These are phyloP conservation scores for Podospora fimiseda DNA, from an alignment of 495 filamentous ascomycete genomes.

Conservation along the genomic window DNA sequence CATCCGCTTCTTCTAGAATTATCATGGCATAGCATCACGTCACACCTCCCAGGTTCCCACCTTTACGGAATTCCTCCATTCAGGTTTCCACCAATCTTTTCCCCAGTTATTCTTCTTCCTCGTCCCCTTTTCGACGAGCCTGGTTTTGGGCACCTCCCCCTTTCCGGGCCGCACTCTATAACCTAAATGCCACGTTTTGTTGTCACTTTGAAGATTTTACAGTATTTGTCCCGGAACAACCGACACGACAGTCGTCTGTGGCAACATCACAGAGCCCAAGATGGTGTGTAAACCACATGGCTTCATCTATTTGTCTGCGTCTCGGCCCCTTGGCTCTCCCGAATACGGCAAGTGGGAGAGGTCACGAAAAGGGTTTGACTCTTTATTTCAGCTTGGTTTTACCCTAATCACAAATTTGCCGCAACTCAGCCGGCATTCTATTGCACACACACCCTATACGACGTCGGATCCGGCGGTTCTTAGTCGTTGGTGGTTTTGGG, in stretches of 20 bases:
- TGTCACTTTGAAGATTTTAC: background rate
- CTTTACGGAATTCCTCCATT: too few species aligned
- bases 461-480: background rate
- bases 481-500: background rate
- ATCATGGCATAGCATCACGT: background rate
- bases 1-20: background rate
- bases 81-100: too few species aligned
- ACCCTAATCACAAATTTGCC: background rate
- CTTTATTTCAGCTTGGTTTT: background rate
- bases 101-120: too few species aligned
- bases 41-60: too few species aligned
- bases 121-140: background rate
- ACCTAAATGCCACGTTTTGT: background rate
- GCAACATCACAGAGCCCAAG: background rate
- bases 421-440: background rate
- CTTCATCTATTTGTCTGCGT: background rate
- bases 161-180: background rate
- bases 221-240: background rate
- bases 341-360: background rate
- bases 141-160: background rate
- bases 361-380: background rate
- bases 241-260: background rate
- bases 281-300: background rate
- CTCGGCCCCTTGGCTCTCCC: background rate
- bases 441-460: background rate